Base-by-base conservation (phyloP, 768 basidiomycete species). In the Podaxis sp. region DNA sequence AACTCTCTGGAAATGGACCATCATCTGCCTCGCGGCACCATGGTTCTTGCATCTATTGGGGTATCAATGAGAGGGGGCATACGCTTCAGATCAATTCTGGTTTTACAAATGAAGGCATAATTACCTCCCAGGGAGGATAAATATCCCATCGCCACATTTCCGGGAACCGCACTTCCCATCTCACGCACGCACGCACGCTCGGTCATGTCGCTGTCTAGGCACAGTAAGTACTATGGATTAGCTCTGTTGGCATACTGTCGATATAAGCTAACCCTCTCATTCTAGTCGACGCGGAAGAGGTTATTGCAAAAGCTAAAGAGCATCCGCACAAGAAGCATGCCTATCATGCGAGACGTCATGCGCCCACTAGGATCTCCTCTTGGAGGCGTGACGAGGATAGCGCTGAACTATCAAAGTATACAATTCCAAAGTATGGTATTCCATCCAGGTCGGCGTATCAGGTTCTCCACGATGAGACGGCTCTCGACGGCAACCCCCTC, bases 401-500 rank as follows among this genome's bases (percentile, higher is more conserved):
- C 6, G 72, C 76, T 3, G 61, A 64, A 3, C 71, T 76, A 20
- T 79, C 82, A 33, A 84, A 84, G 68, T 83, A 81, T 66, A 73
- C 72, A 0, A 71, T 84, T 15, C 83, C 83, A 4, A 70, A 69
- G 50, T 59, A 73, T 5, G 82, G 82, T 2, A 80, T 82, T 49
- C 72, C 76, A 12, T 77, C 78, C 12, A 77, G 75, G 58, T 74
- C 79, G 4, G 82, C 82, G 0, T 82, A 82, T 68, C 81, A 83
- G 65, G 73, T 83, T 49, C 70, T 83, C 8, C 81, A 82, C 66
- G 85, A 86, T 67, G 85, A 89, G 72, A 79, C 83, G 15, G 75
- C 77, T 1, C 76, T 87, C 5, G 84, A 86, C 66, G 85, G 84
- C 24, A 84, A 82, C 65, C 84, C 85, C 7, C 68, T 82, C 50